These are phyloP conservation scores for Carex parvula DNA, from an alignment of 176 grass and related monocot species.

Conservation along the genomic window DNA sequence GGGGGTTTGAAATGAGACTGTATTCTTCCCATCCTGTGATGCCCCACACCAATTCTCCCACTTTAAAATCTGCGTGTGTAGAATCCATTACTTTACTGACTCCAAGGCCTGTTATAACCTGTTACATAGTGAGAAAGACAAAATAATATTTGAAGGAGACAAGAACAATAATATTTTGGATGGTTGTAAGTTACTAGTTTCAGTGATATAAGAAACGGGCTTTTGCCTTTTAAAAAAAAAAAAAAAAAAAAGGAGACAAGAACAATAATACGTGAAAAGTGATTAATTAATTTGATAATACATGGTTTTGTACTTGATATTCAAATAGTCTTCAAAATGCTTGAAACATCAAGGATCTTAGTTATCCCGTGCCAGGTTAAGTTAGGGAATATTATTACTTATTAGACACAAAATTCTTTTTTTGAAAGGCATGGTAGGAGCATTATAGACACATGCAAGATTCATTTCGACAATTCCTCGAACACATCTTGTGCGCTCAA, in stretches of 20 bases:
- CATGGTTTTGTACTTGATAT: neutral
- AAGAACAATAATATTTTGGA: neutral
- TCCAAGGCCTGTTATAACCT: conserved; percentile 30
- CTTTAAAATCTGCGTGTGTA: conserved; percentile 28
- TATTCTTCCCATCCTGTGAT: conserved; percentile 49
- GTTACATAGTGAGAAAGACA: neutral
- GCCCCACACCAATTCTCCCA: conserved; percentile 35
- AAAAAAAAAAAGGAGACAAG: too few relatives aligned
- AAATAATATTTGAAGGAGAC: neutral
- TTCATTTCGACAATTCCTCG: too few relatives aligned
- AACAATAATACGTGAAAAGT: neutral
- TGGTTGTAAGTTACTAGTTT: too few relatives aligned
- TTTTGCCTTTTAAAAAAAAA: too few relatives aligned
- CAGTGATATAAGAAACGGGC: too few relatives aligned
- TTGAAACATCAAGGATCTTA: neutral
- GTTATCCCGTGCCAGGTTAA: too few relatives aligned
- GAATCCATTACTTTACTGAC: conserved; percentile 46
- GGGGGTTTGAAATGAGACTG: conserved; percentile 27
- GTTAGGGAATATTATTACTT: too few relatives aligned
- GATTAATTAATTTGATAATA: neutral
- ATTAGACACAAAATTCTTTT: too few relatives aligned
- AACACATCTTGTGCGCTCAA: too few relatives aligned
- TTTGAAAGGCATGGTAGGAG: too few relatives aligned
- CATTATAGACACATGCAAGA: too few relatives aligned
- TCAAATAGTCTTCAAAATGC: neutral